Base-by-base conservation (phyloP, 2,329 filamentous ascomycete species). In the Nigrospora sphaerica region DNA sequence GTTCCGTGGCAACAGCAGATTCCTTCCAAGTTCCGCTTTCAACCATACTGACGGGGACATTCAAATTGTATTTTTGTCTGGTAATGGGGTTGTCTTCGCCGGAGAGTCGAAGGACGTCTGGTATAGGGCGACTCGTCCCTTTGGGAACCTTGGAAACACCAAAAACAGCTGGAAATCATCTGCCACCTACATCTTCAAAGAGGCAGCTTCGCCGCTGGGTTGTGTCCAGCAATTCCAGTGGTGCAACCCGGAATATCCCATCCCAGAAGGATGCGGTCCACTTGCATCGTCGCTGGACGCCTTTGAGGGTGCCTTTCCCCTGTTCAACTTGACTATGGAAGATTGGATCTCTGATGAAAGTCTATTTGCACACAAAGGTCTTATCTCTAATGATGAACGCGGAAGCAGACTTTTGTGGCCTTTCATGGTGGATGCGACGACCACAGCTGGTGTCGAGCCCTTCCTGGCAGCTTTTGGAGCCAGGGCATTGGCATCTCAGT, bases 41-140 rank as follows among this genome's bases (percentile, higher is more conserved):
- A 2, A 13, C 0, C 18, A 12, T 3, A 2, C 23, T 4, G 47
- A 54, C 32, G 48, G 34, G 31, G 46, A 54, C 28, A 1, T 50
- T 1, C 17, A 13, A 1, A 3, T 54, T 2, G 12, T 31, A 10
- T 54, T 53, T 31, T 17, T 57, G 12, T 51, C 50, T 0, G 54
- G 54, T 3, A 50, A 53, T 13, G 49, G 53, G n/a, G 38, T 46
- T 3, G 2, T 14, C 2, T 46, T 46, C 16, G 6, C n/a, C 4
- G 9, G 41, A 11, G 6, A 40, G 14, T 40, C 37, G n/a, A 16
- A 36, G 12, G 44, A 46, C 19, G n/a, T 19, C 37, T 46, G 44
- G 44, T 46, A 46, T 32, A 39, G 19, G 9, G 39, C 44, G 4
- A 40, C 16, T 23, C 44, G 10, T 2, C 1, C 9, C 9, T 4